A percentile compares a stretch with the other conserved stretches of the same genome.
These are phyloP conservation scores for Oryza glaberrima DNA, from an alignment of 176 grass and related monocot genomes.

Conservation along the genomic window DNA sequence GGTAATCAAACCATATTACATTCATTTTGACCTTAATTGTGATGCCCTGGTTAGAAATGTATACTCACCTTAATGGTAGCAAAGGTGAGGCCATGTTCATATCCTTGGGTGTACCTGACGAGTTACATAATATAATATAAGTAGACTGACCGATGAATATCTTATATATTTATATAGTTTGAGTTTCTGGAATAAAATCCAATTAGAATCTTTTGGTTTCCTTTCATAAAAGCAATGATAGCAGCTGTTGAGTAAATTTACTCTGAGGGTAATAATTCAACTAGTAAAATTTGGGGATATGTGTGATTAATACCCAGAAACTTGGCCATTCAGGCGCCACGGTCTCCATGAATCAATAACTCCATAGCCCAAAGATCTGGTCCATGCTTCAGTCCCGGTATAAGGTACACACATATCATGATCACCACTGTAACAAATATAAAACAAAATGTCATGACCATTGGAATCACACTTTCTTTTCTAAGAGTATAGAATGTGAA, in stretches of 20 bases:
- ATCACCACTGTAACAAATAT: conserved; percentile 68
- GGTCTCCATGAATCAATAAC: conserved; percentile 77
- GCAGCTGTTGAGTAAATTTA: background rate
- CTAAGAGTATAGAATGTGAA: background rate
- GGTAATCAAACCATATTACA: background rate
- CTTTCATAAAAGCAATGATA: background rate
- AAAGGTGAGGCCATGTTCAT: conserved; percentile 73
- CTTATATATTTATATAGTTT: background rate
- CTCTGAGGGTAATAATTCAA: conserved; percentile 19
- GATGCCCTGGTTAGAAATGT: background rate
- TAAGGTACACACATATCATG: conserved; percentile 97
- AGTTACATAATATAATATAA: conserved; percentile 25
- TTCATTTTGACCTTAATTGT: background rate
- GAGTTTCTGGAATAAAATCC: background rate
- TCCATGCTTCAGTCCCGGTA: conserved; percentile 88
- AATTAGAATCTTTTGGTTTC: background rate
- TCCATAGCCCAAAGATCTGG: conserved; percentile 67
- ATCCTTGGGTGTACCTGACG: conserved; percentile 85
- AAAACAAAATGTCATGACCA: conserved; percentile 7
- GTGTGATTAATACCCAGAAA: conserved; percentile 72
- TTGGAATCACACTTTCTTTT: background rate
- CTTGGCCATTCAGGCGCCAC: conserved; percentile 70
- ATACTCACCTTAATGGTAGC: conserved; percentile 84
- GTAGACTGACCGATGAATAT: background rate
- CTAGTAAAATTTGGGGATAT: background rate